Evolutionary conservation across 2,329 filamentous ascomycete species (phyloP), one percentile per base, ranked within the genome.

Genomic region (Periconia sp.): DNA sequence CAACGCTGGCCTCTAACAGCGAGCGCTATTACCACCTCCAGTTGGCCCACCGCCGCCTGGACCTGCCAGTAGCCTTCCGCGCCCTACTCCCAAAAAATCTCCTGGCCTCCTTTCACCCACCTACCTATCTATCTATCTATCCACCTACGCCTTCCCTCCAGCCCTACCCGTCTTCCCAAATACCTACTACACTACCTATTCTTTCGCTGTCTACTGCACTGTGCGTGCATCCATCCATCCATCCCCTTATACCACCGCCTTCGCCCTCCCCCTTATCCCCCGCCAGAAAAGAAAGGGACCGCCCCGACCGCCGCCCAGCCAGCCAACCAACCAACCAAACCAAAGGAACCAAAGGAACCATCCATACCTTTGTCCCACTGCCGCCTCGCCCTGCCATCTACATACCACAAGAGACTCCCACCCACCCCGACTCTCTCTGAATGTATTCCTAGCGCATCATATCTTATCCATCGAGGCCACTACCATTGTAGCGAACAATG

Each of bases 401-500:
- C 31, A 7, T 14, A 37, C 33, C 33, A 5, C 15, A 14, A 13
- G 13, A 13, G 6, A 37, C 33, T 11, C 5, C 33, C 33, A 37
- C 33, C 33, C 33, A 11, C 15, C 33, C 11, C 13, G 11, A 46
- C 43, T 45, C 50, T 52, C 48, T 50, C 61, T 62, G 33, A 49
- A 69, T 70, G 67, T 66, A 62, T 65, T 59, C 58, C 47, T 63
- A 62, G 59, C 53, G 15, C 46, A 43, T 50, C 52, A 45, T 49
- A 47, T 50, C 49, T 14, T 48, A 35, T 52, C 37, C 51, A 48
- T 48, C 31, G 53, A 61, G 61, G 60, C 61, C 45, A 49, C 53
- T 56, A 64, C 63, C 68, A 65, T 63, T 61, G 59, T 60, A 57
- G 55, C 61, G 54, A 56, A 54, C 63, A 70, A 97, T 97, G 93